phyloP scores from a whole-genome alignment of 345 rosid species.

The Erucastrum elatum region DNA sequence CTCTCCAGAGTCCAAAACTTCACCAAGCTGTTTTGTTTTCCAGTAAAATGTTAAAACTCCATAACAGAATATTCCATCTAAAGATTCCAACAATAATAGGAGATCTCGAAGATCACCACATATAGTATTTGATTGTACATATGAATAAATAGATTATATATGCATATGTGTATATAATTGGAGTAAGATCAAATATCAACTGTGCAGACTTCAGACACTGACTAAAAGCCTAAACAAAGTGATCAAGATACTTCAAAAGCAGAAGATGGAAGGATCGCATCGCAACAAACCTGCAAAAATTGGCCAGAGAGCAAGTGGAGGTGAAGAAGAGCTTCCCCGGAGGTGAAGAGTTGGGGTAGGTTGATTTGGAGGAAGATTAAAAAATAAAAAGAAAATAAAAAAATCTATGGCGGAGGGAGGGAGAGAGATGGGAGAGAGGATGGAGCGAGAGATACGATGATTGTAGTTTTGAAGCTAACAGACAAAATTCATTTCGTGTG shows the following conservation, averaged over 20 bases:
- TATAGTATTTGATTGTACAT: too few species aligned
- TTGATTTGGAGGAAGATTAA: not conserved
- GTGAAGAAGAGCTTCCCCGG: not conserved
- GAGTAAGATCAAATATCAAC: not conserved
- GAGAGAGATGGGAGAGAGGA: not conserved
- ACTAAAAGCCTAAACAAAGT: not conserved
- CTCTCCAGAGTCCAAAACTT: too few species aligned
- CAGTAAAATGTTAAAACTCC: too few species aligned
- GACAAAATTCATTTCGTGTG: slow-evolving; percentile 14
- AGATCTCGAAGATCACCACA: too few species aligned
- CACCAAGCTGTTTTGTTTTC: too few species aligned
- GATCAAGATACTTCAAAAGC: not conserved
- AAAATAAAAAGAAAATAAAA: not conserved
- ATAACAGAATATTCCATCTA: too few species aligned
- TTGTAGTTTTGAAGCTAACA: slow-evolving; percentile 25
- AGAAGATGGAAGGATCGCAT: not conserved
- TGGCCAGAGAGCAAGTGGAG: not conserved
- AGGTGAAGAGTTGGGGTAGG: not conserved
- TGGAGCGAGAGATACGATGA: slow-evolving; percentile 30
- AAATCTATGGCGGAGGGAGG: slow-evolving; percentile 8
- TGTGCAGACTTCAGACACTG: not conserved
- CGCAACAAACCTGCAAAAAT: slow-evolving; percentile 24
- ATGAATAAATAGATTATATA: not conserved
- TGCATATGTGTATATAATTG: not conserved
- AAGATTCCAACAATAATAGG: too few species aligned